These are phyloP conservation scores for Botryotinia narcissicola DNA, from an alignment of 2,329 filamentous ascomycete species.

Conservation along the genomic window DNA sequence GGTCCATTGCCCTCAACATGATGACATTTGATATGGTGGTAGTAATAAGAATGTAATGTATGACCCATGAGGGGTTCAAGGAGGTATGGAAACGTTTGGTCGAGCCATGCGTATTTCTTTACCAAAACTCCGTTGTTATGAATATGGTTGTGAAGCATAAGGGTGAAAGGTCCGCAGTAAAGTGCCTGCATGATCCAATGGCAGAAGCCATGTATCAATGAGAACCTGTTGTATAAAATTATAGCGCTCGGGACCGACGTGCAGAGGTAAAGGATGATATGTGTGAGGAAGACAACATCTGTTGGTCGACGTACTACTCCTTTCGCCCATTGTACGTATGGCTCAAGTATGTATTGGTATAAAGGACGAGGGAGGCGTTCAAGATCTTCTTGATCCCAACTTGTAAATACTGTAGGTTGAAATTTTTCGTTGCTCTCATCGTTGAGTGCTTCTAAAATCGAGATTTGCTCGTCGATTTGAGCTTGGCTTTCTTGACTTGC, in stretches of 20 bases:
- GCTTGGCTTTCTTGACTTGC: conserved; percentile 1
- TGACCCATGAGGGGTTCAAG: conserved; percentile 76
- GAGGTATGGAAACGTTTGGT: conserved; percentile 68
- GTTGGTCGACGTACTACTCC: conserved; percentile 38
- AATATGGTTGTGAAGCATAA: conserved; percentile 84
- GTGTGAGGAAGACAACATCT: conserved; percentile 76
- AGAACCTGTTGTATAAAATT: conserved; percentile 63
- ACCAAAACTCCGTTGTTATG: conserved; percentile 69
- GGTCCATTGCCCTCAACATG: conserved; percentile 80
- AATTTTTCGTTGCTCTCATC: conserved; percentile 25
- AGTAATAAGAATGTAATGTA: conserved; percentile 82
- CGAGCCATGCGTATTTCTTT: conserved; percentile 54
- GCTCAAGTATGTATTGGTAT: conserved; percentile 20
- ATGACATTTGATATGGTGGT: conserved; percentile 84
- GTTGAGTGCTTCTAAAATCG: conserved; percentile 19
- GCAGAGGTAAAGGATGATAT: conserved; percentile 68
- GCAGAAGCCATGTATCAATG: conserved; percentile 62
- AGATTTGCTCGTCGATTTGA: conserved; percentile 17
- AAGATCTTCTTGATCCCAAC: conserved; percentile 29
- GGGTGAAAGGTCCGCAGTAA: conserved; percentile 71
- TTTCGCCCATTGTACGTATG: conserved; percentile 29
- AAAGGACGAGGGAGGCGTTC: conserved; percentile 24
- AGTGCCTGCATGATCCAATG: conserved; percentile 65
- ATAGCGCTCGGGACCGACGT: conserved; percentile 69
- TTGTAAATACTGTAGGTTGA: conserved; percentile 30